These are phyloP conservation scores for Thalassiosira hispida DNA, from an alignment of 352 stramenopile species.

Conservation along the genomic window DNA sequence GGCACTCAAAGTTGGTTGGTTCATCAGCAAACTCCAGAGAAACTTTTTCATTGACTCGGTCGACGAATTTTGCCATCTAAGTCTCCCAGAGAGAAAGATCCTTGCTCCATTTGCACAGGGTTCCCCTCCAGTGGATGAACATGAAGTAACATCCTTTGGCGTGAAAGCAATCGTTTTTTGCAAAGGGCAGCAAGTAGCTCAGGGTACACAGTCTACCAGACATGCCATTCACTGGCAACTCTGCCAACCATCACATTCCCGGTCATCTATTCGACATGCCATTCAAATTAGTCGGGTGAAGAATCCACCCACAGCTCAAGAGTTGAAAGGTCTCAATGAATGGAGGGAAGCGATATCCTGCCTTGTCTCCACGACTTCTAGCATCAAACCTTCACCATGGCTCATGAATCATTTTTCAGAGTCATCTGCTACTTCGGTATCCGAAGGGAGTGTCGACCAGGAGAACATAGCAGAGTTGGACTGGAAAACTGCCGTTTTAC, in stretches of 20 bases:
- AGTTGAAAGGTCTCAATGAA: constrained; percentile 7
- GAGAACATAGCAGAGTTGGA: not conserved
- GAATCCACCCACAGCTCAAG: constrained; percentile 1
- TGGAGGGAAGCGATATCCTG: not conserved
- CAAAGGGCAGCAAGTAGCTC: not conserved
- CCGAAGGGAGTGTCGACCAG: not conserved
- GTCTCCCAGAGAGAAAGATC: constrained; percentile 12
- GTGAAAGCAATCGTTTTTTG: not conserved
- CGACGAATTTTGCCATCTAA: constrained; percentile 5
- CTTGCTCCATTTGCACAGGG: constrained; percentile 13
- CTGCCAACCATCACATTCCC: too few species aligned
- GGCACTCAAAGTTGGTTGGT: constrained; percentile 17
- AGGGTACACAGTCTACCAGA: not conserved
- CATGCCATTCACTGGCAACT: not conserved
- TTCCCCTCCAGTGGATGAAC: not conserved
- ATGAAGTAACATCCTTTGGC: not conserved
- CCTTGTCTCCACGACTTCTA: not conserved
- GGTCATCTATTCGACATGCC: not conserved
- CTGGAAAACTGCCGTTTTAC: constrained; percentile 7
- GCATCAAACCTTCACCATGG: constrained; percentile 9
- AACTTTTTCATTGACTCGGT: not conserved
- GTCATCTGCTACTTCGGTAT: not conserved
- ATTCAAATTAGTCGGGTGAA: constrained; percentile 11
- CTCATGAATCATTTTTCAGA: constrained; percentile 7
- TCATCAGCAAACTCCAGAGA: constrained; percentile 8